Conservation (phyloP, 331 rosid genomes). For the Rhamnella rubrinervis region DNA sequence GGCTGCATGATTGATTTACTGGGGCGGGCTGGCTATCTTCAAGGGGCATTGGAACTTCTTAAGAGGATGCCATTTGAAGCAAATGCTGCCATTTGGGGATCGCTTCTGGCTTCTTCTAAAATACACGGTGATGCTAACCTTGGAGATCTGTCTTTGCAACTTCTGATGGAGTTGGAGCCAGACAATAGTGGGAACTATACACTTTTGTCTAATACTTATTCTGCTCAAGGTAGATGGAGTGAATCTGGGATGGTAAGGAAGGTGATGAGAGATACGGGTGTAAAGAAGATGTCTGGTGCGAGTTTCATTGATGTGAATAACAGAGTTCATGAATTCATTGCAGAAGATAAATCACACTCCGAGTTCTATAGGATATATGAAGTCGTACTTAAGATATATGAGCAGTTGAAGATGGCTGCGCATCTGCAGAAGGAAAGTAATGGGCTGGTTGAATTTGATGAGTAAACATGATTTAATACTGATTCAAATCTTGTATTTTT, state of each 20-base stretch:
- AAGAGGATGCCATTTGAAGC: constrained; percentile 60
- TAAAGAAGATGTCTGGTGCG: constrained; percentile 52
- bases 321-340: constrained; percentile 61
- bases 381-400: constrained; percentile 38
- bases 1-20: constrained; percentile 72
- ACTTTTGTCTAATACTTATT: constrained; percentile 58
- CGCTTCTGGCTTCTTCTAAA: constrained; percentile 63
- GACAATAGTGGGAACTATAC: constrained; percentile 53
- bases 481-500: neutral
- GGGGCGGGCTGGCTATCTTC: constrained; percentile 66
- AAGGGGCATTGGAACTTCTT: constrained; percentile 54
- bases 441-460: constrained; percentile 31
- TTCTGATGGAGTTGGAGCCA: constrained; percentile 54
- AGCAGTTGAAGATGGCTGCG: constrained; percentile 34
- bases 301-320: constrained; percentile 59
- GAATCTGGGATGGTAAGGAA: constrained; percentile 60
- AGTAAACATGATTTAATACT: constrained; percentile 5
- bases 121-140: constrained; percentile 49
- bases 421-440: constrained; percentile 22
- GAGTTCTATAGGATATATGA: constrained; percentile 36
- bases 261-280: constrained; percentile 52
- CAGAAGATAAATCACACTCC: constrained; percentile 52
- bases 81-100: constrained; percentile 73
- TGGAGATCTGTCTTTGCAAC: constrained; percentile 49
- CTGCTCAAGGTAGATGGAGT: constrained; percentile 57